Evolutionary conservation across 768 basidiomycete genomes (phyloP).

Genomic region (Bullera alba): DNA sequence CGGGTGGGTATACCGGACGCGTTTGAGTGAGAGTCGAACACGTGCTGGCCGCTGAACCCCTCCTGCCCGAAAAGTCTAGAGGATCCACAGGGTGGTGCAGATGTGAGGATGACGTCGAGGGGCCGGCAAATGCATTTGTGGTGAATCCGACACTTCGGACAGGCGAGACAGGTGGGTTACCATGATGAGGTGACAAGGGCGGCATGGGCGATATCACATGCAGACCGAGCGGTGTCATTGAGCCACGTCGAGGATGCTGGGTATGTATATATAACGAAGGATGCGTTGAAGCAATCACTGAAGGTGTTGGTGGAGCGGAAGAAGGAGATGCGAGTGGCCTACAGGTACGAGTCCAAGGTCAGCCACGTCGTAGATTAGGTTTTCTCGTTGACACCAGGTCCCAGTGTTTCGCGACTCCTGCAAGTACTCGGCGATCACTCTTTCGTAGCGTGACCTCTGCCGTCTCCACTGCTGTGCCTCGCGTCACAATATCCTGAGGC

Average conservation of each 20-base stretch:
- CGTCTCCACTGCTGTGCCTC: too few relatives aligned
- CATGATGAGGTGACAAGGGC: constrained; percentile 10
- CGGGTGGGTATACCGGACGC: constrained; percentile 9
- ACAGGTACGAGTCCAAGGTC: background rate
- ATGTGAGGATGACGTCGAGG: too few relatives aligned
- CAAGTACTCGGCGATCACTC: too few relatives aligned
- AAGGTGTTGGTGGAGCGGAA: constrained; percentile 36
- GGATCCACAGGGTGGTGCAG: constrained; percentile 1
- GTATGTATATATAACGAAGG: constrained; percentile 45
- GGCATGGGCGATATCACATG: constrained; percentile 42
- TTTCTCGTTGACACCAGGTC: too few relatives aligned
- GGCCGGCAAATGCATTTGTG: too few relatives aligned
- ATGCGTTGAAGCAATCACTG: constrained; percentile 29
- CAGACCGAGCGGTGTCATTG: constrained; percentile 39
- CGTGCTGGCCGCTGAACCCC: constrained; percentile 25
- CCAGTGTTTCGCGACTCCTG: too few relatives aligned
- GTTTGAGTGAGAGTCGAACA: constrained; percentile 30
- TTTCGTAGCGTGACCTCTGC: too few relatives aligned
- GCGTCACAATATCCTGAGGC: too few relatives aligned
- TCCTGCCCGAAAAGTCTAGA: background rate
- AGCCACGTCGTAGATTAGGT: background rate
- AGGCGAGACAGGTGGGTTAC: constrained; percentile 9
- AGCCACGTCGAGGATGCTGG: constrained; percentile 44
- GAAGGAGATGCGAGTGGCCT: constrained; percentile 22
- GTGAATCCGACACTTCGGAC: constrained; percentile 14